Evolutionary conservation across 2,329 filamentous ascomycete genomes (phyloP), one percentile per base, ranked within the genome.

Genomic region (Aspergillus alliaceus): DNA sequence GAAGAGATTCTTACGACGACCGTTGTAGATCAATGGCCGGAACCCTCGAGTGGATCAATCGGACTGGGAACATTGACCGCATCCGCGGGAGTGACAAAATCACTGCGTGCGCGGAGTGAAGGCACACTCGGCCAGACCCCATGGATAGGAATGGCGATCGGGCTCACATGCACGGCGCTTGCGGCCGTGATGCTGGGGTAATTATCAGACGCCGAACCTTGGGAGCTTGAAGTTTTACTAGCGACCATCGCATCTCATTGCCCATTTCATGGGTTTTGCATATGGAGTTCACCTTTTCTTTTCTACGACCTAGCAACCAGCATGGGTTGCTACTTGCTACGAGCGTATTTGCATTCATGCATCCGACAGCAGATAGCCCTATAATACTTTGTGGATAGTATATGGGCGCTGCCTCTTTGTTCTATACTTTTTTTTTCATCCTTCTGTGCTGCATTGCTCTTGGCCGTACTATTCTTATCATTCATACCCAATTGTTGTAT

Each of bases 131-230:
- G 73, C 24, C 72, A 75, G 56, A 71, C 73, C 1, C 74, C 74
- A 31, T 76, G 73, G 73, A 75, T 75, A 54, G 74, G 74, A 32
- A 75, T 75, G 72, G 74, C 72, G 6, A 74, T 76, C 46, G 74
- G 74, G 42, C 56, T 76, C 57, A 74, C 72, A 24, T 75, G 69
- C 52, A 76, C 74, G 39, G 70, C 72, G 7, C 55, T 75, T 40
- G 69, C 73, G 20, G 74, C 74, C 7, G 69, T 75, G 39, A 75
- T 74, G 72, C 58, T 76, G 48, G 74, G 74, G 29, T 76, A 61
- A 66, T 46, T 2, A 18, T 25, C 4, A 18, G 24, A 15, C 12
- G 9, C 37, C 2, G n/a, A 11, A 29, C 24, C 4, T 18, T 35
- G 31, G 31, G 40, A 25, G 35, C 27, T 53, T 20, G 29, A 24